Evolutionary conservation across 495 filamentous ascomycete species (phyloP).

Genomic region (Talaromyces wortmannii): DNA sequence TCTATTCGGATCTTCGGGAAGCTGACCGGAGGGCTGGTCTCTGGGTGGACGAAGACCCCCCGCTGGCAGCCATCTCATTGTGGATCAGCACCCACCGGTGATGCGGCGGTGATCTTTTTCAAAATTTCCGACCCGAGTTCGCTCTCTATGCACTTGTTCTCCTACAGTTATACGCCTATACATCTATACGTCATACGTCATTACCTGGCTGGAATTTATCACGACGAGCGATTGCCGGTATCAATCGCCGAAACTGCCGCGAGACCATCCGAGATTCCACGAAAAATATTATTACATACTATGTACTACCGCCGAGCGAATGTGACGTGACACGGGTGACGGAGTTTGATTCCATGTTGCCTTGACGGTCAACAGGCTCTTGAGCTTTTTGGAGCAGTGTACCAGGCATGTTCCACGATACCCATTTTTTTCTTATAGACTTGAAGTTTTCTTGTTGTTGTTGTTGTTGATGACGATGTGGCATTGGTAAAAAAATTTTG

Average conservation of each 20-base stretch:
- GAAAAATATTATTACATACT: no score
- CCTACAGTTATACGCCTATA: no score
- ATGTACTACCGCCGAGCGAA: not conserved
- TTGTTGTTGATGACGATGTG: no score
- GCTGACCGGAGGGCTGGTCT: slow-evolving; percentile 61
- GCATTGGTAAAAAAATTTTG: not conserved
- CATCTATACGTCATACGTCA: no score
- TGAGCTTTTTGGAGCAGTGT: no score
- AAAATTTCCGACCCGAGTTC: no score
- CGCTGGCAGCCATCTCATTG: slow-evolving; percentile 30
- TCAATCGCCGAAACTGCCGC: not conserved
- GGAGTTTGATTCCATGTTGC: not conserved
- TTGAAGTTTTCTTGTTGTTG: not conserved
- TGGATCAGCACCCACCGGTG: slow-evolving; percentile 25
- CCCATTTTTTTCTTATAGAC: not conserved
- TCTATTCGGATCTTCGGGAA: slow-evolving; percentile 56
- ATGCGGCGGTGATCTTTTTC: not conserved
- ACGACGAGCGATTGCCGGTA: not conserved
- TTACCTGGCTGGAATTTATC: no score
- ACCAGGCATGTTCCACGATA: not conserved
- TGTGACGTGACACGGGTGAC: not conserved
- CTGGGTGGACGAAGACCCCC: slow-evolving; percentile 71
- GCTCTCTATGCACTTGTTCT: no score
- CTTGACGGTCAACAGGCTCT: not conserved
- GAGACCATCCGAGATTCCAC: no score